Evolutionary conservation across 2,329 filamentous ascomycete species (phyloP), one percentile per base, ranked within the genome.

Genomic region (Tolypocladium paradoxum): DNA sequence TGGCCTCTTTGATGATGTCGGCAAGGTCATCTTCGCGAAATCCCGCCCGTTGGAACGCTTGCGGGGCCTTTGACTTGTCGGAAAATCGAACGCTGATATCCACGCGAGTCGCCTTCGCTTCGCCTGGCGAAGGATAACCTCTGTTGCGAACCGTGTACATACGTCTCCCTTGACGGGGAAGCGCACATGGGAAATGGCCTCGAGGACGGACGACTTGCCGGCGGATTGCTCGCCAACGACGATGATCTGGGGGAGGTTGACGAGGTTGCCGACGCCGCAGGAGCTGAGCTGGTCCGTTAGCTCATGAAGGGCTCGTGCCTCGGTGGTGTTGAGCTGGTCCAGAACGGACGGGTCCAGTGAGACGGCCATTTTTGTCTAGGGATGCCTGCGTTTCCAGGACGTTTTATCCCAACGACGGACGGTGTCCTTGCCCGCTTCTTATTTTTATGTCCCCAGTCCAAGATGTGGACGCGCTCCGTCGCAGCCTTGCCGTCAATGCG

Each of bases 201-300:
- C 79, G 0, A 86, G 72, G 0, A 85, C 79, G 0, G 80, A 84
- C 22, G 76, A 82, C 61, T 86, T 86, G 3, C 82, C 82, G 0
- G 76, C 76, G 0, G 77, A 82, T 54, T 82, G 79, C 53, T 82
- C 76, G 5, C 83, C 81, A 33, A 78, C 78, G 6, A 84, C 79
- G 3, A 84, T 73, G 36, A 82, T 70, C 57, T 80, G 76, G 2
- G 78, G 77, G 0, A 79, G 65, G 37, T 75, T 65, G 24, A 79
- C 68, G 18, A 76, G 70, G 2, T 64, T 73, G 11, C 67, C 73
- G 3, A 76, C 68, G 2, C 80, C 77, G 14, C 73, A 70, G 3
- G 70, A 69, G 5, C 77, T 73, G 0, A 85, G 65, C 0, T 70
- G 67, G 58, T 82, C 76, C 31, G 81, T 76, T 0, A 74, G 69